These are phyloP conservation scores for Periconia digitata DNA, from an alignment of 2,329 filamentous ascomycete genomes.

Conservation along the genomic window DNA sequence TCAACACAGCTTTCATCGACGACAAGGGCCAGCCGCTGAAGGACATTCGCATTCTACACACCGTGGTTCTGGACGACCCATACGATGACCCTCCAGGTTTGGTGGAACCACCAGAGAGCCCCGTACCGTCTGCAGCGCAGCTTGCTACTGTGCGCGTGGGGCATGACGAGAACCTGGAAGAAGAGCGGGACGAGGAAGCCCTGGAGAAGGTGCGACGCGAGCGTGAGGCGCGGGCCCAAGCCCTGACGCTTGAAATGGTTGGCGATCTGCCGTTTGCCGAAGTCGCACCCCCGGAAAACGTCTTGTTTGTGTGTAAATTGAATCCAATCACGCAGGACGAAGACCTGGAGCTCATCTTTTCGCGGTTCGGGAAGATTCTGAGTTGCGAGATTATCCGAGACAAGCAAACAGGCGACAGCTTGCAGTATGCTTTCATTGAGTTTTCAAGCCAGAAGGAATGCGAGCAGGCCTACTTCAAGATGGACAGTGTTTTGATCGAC, in stretches of 20 bases:
- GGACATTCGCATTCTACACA: constrained; percentile 93
- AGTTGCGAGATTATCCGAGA: constrained; percentile 97
- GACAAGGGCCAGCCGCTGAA: constrained; percentile 83
- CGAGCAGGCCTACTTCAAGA: constrained; percentile 96
- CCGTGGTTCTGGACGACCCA: constrained; percentile 87
- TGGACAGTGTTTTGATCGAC: constrained; percentile 96
- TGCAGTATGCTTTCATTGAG: constrained; percentile 98
- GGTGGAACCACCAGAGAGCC: constrained; percentile 75
- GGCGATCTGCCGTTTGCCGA: constrained; percentile 96
- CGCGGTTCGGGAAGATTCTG: constrained; percentile 90
- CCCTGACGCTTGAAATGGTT: constrained; percentile 95
- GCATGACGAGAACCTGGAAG: constrained; percentile 80
- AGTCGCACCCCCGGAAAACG: constrained; percentile 94
- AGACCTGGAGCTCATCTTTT: constrained; percentile 94
- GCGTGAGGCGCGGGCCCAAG: constrained; percentile 88
- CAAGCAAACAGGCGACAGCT: constrained; percentile 86
- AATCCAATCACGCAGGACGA: constrained; percentile 96
- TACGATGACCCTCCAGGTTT: constrained; percentile 80
- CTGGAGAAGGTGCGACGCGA: constrained; percentile 80
- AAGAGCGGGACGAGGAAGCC: constrained; percentile 77
- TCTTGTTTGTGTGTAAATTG: constrained; percentile 97
- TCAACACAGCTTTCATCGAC: constrained; percentile 87
- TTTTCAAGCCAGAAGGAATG: constrained; percentile 91
- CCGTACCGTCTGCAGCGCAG: constrained; percentile 79
- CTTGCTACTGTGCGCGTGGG: constrained; percentile 89